A percentile compares a stretch with the other conserved stretches of the same genome.
phyloP scores from a whole-genome alignment of 805 yeast genomes.

The Zygosaccharomyces pseudorouxii region DNA sequence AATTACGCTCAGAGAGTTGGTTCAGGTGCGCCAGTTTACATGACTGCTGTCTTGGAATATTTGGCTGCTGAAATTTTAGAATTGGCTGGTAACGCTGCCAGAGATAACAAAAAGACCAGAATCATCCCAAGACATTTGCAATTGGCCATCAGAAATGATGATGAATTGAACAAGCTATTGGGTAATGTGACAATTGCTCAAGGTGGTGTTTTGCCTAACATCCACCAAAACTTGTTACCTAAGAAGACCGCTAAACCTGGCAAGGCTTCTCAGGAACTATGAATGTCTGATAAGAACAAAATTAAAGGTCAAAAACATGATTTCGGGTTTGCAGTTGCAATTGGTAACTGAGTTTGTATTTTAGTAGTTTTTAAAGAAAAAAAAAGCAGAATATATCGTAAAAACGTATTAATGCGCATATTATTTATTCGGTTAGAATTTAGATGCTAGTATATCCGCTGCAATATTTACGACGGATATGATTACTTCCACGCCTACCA shows the following conservation, averaged over 20 bases:
- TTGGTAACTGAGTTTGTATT: slow-evolving; percentile 1
- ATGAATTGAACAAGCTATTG: slow-evolving; percentile 87
- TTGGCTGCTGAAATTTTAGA: slow-evolving; percentile 94
- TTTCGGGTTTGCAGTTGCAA: not conserved
- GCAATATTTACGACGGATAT: slow-evolving; percentile 81
- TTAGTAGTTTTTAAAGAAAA: not conserved
- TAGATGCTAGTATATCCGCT: slow-evolving; percentile 47
- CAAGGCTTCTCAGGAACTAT: slow-evolving; percentile 59
- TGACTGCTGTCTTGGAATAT: slow-evolving; percentile 92
- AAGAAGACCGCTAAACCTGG: slow-evolving; percentile 54
- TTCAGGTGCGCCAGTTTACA: slow-evolving; percentile 96
- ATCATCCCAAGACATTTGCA: slow-evolving; percentile 96
- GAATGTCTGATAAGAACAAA: slow-evolving; percentile 14
- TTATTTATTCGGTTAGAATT: slow-evolving; percentile 2
- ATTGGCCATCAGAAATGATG: slow-evolving; percentile 96
- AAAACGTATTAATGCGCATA: not conserved
- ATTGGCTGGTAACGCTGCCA: slow-evolving; percentile 95
- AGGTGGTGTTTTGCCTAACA: slow-evolving; percentile 97
- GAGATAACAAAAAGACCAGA: slow-evolving; percentile 97
- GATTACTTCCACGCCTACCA: slow-evolving; percentile 88
- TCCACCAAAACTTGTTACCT: slow-evolving; percentile 83
- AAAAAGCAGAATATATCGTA: not conserved
- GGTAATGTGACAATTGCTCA: slow-evolving; percentile 91
- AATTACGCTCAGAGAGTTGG: slow-evolving; percentile 96
- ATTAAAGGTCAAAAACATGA: not conserved